phyloP scores from a whole-genome alignment of 768 basidiomycete genomes.

The Fistulinella prunicolor region DNA sequence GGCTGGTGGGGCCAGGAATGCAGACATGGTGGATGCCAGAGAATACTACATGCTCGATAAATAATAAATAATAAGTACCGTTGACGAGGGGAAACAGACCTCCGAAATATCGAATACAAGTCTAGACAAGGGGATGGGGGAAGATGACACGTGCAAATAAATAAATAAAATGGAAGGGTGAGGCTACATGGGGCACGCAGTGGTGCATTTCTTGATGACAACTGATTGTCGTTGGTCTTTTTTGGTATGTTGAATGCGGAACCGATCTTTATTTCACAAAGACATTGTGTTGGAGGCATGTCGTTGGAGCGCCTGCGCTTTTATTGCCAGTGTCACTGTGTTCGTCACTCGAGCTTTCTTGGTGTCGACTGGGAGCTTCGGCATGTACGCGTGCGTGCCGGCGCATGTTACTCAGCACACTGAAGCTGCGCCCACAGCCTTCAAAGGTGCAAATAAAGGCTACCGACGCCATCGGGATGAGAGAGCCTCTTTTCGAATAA shows the following conservation, averaged over 20 bases:
- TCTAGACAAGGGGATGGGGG: background rate
- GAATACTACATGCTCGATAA: constrained; percentile 14
- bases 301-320: constrained; percentile 15
- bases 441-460: constrained; percentile 75
- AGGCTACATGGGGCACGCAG: constrained; percentile 10
- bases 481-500: background rate
- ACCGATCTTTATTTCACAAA: constrained; percentile 2
- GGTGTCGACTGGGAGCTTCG: constrained; percentile 30
- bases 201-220: background rate
- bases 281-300: constrained; percentile 1
- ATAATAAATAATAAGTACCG: constrained; percentile 14
- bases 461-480: constrained; percentile 26
- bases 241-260: constrained; percentile 5
- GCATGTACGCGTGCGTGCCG: constrained; percentile 75
- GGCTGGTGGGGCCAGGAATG: constrained; percentile 5
- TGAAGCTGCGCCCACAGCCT: constrained; percentile 77
- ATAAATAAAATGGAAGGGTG: background rate
- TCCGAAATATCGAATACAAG: constrained; percentile 17
- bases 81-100: background rate
- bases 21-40: constrained; percentile 13
- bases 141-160: constrained; percentile 7
- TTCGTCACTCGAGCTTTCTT: constrained; percentile 46
- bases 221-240: background rate
- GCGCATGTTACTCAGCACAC: constrained; percentile 87
- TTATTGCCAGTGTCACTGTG: constrained; percentile 38